Evolutionary conservation across 2,329 filamentous ascomycete species (phyloP).

Genomic region (Corynespora cassiicola): DNA sequence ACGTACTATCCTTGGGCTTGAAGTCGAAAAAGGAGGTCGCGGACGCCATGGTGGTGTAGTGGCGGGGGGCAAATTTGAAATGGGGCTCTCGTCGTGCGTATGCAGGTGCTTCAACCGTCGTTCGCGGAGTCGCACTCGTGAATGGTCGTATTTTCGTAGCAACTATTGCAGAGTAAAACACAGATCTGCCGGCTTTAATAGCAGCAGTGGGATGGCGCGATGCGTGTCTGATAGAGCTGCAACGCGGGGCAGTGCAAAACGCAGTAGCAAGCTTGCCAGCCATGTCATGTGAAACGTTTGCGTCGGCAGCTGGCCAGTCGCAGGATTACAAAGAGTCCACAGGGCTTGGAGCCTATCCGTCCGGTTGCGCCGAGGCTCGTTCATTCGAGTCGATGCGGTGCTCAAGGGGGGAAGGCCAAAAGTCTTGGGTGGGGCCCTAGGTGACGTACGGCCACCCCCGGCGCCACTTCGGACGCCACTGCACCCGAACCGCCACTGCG

Average conservation of each 20-base stretch:
- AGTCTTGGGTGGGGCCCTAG: too few species aligned
- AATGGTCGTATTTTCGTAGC: too few species aligned
- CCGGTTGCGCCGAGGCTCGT: too few species aligned
- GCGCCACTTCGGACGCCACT: too few species aligned
- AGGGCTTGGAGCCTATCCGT: background rate
- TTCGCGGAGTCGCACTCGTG: too few species aligned
- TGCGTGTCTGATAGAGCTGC: constrained; percentile 8
- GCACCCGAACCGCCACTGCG: too few species aligned
- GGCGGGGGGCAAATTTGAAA: constrained; percentile 7
- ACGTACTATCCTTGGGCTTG: constrained; percentile 80
- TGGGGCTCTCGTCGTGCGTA: too few species aligned
- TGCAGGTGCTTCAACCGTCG: too few species aligned
- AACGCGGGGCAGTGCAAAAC: constrained; percentile 14
- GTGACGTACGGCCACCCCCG: too few species aligned
- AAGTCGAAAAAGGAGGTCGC: constrained; percentile 82
- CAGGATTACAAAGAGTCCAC: constrained; percentile 12
- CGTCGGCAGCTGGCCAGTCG: constrained; percentile 1
- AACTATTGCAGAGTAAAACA: too few species aligned
- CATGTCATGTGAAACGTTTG: constrained; percentile 12
- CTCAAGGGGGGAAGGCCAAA: too few species aligned
- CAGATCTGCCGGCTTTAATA: constrained; percentile 7
- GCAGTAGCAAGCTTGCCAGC: constrained; percentile 3
- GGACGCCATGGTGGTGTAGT: constrained; percentile 64
- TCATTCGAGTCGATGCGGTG: too few species aligned
- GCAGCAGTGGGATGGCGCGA: constrained; percentile 3